Evolutionary conservation across 305 asterid species (phyloP), one percentile per base, ranked within the genome.

Genomic region (Andrographis paniculata): DNA sequence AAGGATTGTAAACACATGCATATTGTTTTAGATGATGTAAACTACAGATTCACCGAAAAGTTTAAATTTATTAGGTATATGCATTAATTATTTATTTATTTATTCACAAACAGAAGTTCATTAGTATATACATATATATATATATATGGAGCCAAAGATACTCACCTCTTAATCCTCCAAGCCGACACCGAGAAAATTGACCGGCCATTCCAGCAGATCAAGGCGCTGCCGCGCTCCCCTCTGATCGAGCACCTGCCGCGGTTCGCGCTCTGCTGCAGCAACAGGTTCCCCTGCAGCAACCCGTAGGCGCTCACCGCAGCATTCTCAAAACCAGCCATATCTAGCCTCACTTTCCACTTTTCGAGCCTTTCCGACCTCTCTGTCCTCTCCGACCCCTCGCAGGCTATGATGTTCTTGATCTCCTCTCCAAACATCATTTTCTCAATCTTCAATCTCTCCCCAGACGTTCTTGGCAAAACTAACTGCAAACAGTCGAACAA

Each of bases 151-250:
- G 51, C 39, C 30, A 24, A 18, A 48, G 61, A 40, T 55, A 2
- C 2, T 53, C 74, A 82, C 71, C 82, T 78, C 77, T 84, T 69
- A 70, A 61, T 72, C 53, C 93, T 85, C 98, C 98, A 89, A 9
- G 93, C 85, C 0, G 98, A 82, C 0, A 89, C 84, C 0, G 93
- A 67, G 67, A 72, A 74, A 35, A 89, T 81, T 23, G 91, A 76
- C 8, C 91, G 74, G 74, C 85, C 98, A 36, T 89, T 93, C 98
- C 98, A 89, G 69, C 93, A 86, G 42, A 89, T 85, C 33, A 82
- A 89, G 20, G 79, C 80, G 12, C 88, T 58, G 1, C 95, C 94
- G 13, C 68, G 76, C 51, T 80, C 95, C 39, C 82, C 95, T 59
- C 63, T 85, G 14, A 89, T 74, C 79, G 71, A 78, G 62, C 79